These are phyloP conservation scores for Cornus kousa DNA, from an alignment of 148 eudicot species.

Conservation along the genomic window DNA sequence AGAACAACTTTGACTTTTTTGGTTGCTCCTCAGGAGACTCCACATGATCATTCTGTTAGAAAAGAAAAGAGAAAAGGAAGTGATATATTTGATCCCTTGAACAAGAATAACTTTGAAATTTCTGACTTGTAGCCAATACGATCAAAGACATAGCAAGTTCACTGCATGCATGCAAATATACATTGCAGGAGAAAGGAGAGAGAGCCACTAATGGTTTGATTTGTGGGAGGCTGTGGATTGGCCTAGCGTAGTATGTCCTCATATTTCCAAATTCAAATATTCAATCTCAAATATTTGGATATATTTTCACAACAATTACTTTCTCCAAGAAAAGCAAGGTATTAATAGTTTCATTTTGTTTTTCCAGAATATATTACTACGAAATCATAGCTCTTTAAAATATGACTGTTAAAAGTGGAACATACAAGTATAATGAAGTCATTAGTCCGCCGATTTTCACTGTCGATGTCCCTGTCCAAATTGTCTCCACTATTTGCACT, in stretches of 20 bases:
- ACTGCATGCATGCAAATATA: background rate
- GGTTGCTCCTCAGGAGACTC: conserved; percentile 77
- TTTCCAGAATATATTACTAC: background rate
- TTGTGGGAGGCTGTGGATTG: background rate
- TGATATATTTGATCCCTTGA: background rate
- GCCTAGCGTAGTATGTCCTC: background rate
- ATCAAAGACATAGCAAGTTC: background rate
- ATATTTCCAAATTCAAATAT: background rate
- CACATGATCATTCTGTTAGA: conserved; percentile 64
- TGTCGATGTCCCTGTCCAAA: conserved; percentile 58
- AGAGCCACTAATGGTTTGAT: background rate
- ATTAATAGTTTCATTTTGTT: background rate
- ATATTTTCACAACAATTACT: background rate
- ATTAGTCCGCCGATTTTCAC: conserved; percentile 43
- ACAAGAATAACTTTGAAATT: background rate
- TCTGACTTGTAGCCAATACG: background rate
- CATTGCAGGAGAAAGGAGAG: background rate
- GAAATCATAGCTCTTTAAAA: background rate
- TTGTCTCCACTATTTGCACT: conserved; percentile 62
- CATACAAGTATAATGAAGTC: conserved; percentile 70
- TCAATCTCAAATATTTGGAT: background rate
- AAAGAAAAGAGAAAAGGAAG: background rate
- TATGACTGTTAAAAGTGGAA: conserved; percentile 2
- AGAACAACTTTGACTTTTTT: conserved; percentile 73
- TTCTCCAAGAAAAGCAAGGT: background rate